These are phyloP conservation scores for Aspergillus ellipticus DNA, from an alignment of 495 filamentous ascomycete genomes.

Conservation along the genomic window DNA sequence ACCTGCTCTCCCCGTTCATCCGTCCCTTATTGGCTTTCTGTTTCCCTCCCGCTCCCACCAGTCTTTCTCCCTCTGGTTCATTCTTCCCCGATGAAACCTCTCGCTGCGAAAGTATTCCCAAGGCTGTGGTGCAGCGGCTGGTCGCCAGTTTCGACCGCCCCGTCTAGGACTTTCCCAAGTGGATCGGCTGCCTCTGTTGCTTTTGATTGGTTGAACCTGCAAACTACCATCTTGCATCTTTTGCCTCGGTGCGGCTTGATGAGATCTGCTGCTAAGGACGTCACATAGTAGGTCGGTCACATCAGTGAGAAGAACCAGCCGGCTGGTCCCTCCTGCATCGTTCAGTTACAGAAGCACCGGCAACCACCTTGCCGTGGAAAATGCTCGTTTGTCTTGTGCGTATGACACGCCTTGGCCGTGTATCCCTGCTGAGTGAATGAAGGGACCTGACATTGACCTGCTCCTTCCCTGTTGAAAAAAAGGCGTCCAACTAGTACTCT, in stretches of 20 bases:
- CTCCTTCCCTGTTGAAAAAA: constrained; percentile 9
- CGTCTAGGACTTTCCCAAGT: not conserved
- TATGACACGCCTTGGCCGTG: constrained; percentile 3
- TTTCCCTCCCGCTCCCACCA: not conserved
- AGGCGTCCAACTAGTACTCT: constrained; percentile 7
- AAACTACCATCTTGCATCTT: not conserved
- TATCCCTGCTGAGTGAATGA: not conserved
- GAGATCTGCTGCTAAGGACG: constrained; percentile 4
- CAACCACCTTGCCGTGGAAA: constrained; percentile 8
- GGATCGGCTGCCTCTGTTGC: not conserved
- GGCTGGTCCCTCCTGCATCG: constrained; percentile 4
- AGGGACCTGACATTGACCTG: constrained; percentile 4
- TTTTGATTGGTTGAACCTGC: not conserved
- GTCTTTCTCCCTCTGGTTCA: not conserved
- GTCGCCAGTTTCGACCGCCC: not conserved
- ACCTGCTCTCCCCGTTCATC: not conserved
- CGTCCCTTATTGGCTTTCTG: not conserved
- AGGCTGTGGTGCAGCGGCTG: not conserved
- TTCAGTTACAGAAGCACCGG: constrained; percentile 4
- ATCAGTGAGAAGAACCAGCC: constrained; percentile 2
- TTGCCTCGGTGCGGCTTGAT: not conserved
- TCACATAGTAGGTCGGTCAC: constrained; percentile 7
- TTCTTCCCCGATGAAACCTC: not conserved
- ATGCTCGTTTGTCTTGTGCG: constrained; percentile 19
- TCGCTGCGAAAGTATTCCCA: not conserved